Base-by-base conservation (phyloP, 1,139 yeast genomes). In the Kazachstania sp. region DNA sequence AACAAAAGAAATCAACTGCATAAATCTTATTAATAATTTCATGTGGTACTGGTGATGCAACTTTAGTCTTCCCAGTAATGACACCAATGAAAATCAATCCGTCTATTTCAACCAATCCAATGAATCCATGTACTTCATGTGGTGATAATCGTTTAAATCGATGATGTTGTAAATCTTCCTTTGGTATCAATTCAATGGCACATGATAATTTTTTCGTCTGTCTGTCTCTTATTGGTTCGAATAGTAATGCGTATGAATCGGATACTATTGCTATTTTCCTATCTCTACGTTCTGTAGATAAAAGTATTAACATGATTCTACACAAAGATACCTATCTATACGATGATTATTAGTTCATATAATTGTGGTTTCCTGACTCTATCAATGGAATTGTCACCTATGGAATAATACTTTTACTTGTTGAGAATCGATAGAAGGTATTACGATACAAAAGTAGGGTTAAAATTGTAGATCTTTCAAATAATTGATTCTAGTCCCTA, bases 1-100 rank as follows among this genome's bases (percentile, higher is more conserved):
- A 69, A 47, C 95, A 84, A 54, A 84, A 76, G 63, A 92, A 92
- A 56, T 90, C 97, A 34, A 90, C 96, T 11, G 81, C 81, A 61
- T 75, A 78, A 40, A 92, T 92, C 56, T 82, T 79, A 61, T 86
- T 81, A 23, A 92, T 86, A 2, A 87, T 74, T 61, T 92, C 95
- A 38, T 79, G 78, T 0, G 82, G 81, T 11, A 86, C 73, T 0
- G 97, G 97, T 36, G 75, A 71, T 1, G 98, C 98, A n/a, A 86
- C 95, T 51, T 80, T 76, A 1, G 79, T 68, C 37, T 79, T 73
- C 0, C 88, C 84, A 0, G 95, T 83, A 47, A 94, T 86, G 0
- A 87, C 79, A 41, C 95, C 86, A 28, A 92, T 68, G 59, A 81
- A 92, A 1, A 81, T 77, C 50, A 85, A 83, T 11, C 71, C 71